Conservation (phyloP, 495 filamentous ascomycete genomes). For the Platismatia glauca region DNA sequence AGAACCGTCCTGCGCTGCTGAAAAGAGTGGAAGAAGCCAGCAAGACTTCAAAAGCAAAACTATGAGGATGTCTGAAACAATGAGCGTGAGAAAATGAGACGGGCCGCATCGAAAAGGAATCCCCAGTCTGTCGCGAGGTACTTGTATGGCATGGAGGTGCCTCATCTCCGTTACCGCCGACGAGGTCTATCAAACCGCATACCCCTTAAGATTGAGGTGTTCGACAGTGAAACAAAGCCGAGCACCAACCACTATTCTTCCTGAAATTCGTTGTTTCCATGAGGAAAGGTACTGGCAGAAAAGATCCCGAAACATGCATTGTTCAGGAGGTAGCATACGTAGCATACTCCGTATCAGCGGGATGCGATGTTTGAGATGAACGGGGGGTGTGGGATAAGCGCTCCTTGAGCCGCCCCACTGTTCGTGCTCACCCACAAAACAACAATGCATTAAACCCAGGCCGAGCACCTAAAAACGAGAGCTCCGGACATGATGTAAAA, state of each 20-base stretch:
- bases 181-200: neutral
- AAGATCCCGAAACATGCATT: constrained; percentile 1
- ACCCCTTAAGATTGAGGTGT: neutral
- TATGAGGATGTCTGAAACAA: constrained; percentile 10
- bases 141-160: neutral
- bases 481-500: no score
- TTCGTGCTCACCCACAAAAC: neutral
- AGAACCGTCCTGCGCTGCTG: neutral
- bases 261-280: neutral
- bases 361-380: constrained; percentile 10
- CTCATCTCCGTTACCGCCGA: neutral
- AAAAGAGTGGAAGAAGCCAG: constrained; percentile 6
- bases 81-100: constrained; percentile 1
- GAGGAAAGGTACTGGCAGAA: neutral
- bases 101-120: neutral
- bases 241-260: neutral
- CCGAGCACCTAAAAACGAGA: neutral
- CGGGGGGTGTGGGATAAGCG: constrained; percentile 3
- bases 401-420: constrained; percentile 9
- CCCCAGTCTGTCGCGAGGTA: neutral
- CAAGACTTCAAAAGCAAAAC: neutral
- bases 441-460: neutral
- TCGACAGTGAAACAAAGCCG: neutral
- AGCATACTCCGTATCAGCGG: neutral
- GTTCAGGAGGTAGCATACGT: constrained; percentile 7